Conservation (phyloP, 169 alveolate genomes). For the Babesia bigemina region DNA sequence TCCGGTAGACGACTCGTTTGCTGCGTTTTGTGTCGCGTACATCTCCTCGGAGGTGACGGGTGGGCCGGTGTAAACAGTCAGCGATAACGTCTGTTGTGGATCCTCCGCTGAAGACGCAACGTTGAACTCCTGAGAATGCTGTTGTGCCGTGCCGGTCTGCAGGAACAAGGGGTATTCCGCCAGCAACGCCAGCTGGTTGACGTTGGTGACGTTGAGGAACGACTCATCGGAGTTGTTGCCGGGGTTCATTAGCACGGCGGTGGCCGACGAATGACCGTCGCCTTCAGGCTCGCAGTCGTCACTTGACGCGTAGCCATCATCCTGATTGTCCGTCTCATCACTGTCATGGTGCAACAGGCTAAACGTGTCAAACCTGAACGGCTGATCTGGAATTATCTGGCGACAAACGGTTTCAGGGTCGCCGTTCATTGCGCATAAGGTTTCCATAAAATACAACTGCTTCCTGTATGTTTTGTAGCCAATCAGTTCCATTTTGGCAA, state of each 20-base stretch:
- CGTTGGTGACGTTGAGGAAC: slow-evolving; percentile 1
- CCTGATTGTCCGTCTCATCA: background rate
- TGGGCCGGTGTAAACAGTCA: slow-evolving; percentile 61
- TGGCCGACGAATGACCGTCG: background rate
- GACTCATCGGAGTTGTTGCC: background rate
- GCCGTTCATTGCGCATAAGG: background rate
- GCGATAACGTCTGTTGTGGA: slow-evolving; percentile 43
- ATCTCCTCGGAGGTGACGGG: slow-evolving; percentile 25
- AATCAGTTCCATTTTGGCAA: background rate
- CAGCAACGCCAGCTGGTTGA: background rate
- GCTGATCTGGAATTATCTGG: slow-evolving; percentile 3
- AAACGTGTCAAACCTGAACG: background rate
- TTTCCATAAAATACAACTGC: background rate
- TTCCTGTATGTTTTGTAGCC: background rate
- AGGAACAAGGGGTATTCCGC: slow-evolving; percentile 1
- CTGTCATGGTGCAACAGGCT: background rate
- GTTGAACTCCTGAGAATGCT: background rate
- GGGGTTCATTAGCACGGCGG: slow-evolving; percentile 8
- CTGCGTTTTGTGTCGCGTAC: slow-evolving; percentile 1
- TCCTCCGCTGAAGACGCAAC: background rate
- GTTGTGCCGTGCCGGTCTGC: background rate
- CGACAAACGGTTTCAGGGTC: slow-evolving; percentile 33
- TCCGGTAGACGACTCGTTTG: slow-evolving; percentile 7
- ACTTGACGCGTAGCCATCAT: background rate
- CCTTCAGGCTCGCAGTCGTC: background rate